These are phyloP conservation scores for Bocquillonia castaneifolia DNA, from an alignment of 441 rosid species.

Conservation along the genomic window DNA sequence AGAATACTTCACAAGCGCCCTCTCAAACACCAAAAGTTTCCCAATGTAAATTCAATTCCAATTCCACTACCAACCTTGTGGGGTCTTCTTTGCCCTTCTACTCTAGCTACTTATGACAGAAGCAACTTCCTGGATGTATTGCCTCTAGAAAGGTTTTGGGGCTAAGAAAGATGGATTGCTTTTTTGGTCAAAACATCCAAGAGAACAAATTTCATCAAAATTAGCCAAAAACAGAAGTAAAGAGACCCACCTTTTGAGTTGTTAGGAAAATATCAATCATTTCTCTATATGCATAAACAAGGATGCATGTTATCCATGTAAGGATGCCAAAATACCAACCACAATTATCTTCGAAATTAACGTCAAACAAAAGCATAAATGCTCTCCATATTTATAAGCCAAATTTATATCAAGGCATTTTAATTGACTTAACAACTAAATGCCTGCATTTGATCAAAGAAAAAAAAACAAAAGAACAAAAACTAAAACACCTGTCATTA, in stretches of 20 bases:
- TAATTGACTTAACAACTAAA: background rate
- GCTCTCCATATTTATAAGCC: background rate
- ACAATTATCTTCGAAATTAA: background rate
- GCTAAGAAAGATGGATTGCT: no score
- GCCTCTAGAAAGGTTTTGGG: background rate
- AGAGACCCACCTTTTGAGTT: no score
- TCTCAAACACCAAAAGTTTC: background rate
- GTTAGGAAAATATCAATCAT: background rate
- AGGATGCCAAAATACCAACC: background rate
- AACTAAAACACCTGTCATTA: no score
- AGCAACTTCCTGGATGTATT: background rate
- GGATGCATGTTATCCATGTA: background rate
- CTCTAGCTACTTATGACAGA: background rate
- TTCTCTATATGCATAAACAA: background rate
- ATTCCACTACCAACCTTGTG: background rate
- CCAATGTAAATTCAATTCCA: background rate
- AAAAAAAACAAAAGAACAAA: no score
- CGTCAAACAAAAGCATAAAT: background rate
- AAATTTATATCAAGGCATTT: background rate
- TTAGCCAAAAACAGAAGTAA: background rate
- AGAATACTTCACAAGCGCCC: no score
- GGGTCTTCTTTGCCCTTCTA: background rate
- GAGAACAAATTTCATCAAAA: background rate
- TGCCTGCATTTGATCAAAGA: no score
- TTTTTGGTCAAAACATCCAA: background rate